These are phyloP conservation scores for Mayamaea pseudoterrestris DNA, from an alignment of 108 stramenopile species.

Conservation along the genomic window DNA sequence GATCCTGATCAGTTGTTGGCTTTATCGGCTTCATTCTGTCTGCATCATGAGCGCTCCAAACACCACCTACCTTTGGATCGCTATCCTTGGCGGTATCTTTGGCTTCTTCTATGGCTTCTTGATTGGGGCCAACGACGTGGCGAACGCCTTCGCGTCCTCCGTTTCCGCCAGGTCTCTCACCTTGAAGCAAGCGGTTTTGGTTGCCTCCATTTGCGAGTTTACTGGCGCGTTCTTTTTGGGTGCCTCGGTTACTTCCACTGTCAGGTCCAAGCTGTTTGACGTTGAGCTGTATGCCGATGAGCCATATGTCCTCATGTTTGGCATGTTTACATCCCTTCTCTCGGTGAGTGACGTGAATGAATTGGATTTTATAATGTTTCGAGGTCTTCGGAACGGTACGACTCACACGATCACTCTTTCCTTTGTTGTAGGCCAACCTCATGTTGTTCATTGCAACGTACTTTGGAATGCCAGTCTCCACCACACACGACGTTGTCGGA, in stretches of 20 bases:
- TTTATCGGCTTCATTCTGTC: no score
- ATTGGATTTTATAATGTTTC: no score
- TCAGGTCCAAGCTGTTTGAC: slow-evolving; percentile 45
- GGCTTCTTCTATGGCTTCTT: slow-evolving; percentile 28
- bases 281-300: slow-evolving; percentile 23
- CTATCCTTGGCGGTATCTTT: slow-evolving; percentile 26
- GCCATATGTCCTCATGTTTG: slow-evolving; percentile 40
- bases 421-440: slow-evolving; percentile 26
- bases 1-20: no score
- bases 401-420: no score
- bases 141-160: slow-evolving; percentile 65
- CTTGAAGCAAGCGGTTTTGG: slow-evolving; percentile 45
- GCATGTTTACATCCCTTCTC: slow-evolving; percentile 42
- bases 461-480: slow-evolving; percentile 52
- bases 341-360: no score
- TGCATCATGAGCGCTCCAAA: no score
- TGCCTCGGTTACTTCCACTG: slow-evolving; percentile 43
- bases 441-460: slow-evolving; percentile 44
- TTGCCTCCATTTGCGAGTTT: slow-evolving; percentile 58
- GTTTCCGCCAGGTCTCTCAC: slow-evolving; percentile 65
- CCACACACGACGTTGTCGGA: slow-evolving; percentile 51
- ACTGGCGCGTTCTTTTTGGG: slow-evolving; percentile 47
- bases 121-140: slow-evolving; percentile 73
- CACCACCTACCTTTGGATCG: slow-evolving; percentile 39
- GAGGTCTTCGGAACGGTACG: no score